Base-by-base conservation (phyloP, 2,329 filamentous ascomycete genomes). In the Fusarium tupiense region DNA sequence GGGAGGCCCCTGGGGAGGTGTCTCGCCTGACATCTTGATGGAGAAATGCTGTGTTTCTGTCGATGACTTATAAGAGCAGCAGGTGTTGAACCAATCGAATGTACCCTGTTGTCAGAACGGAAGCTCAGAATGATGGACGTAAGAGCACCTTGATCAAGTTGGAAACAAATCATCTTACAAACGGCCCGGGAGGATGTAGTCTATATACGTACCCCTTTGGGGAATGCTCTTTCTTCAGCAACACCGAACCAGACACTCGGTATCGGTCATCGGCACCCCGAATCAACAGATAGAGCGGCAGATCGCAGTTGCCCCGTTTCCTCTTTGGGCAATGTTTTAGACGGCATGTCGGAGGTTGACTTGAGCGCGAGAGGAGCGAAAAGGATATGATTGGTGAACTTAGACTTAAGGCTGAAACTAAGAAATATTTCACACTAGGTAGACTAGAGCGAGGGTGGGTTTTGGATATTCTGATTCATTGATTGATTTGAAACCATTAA, bases 1-100 rank as follows among this genome's bases (percentile, higher is more conserved):
- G 2, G 83, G 83, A 68, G 83, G 82, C 8, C 82, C 81, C 72
- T 82, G 72, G n/a, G 49, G 71, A 46, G 72, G 72, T 43, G 64
- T 64, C 20, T 38, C 44, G 24, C 62, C 50, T 37, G 58, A 58
- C 76, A 73, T 79, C 49, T 53, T 40, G 57, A 50, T 37, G 43
- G 35, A 38, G 26, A 38, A 38, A 24, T 26, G 31, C 8, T 40
- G 33, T 19, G 24, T 41, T 41, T 38, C 24, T 29, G 38, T 33
- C 26, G 26, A 46, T 31, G 19, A 10, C 35, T 22, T 64, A 24
- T 24, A 19, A 37, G 60, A 35, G 11, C 40, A 29, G 12, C 26
- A 17, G 38, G 40, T 44, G 31, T 26, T 67, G 33, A 29, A 58
- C 37, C 14, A 58, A 26, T 41, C 35, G 10, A 53, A 24, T 3